Percentiles rank a stretch among this genome's conserved stretches.
Evolutionary conservation across 2,329 filamentous ascomycete genomes (phyloP).

Genomic region (Fusarium compactum): DNA sequence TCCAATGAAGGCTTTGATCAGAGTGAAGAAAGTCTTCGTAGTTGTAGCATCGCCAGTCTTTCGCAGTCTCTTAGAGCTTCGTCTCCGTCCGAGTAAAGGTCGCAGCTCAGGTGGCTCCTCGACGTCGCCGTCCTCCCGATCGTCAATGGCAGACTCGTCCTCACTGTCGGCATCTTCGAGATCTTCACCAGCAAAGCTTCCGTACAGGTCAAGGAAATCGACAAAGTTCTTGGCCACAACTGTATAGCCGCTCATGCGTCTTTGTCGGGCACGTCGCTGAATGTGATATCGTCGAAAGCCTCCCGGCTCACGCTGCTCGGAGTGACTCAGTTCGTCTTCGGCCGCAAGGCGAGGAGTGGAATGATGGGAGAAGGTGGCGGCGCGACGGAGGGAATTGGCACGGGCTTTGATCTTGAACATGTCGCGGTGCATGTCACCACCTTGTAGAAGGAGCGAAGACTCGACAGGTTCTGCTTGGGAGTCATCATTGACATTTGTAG

Average conservation of each 20-base stretch:
- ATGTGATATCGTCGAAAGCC: slow-evolving; percentile 62
- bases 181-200: slow-evolving; percentile 81
- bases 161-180: slow-evolving; percentile 64
- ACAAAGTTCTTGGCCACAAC: slow-evolving; percentile 78
- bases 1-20: slow-evolving; percentile 82
- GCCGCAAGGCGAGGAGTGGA: slow-evolving; percentile 50
- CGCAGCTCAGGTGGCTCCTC: slow-evolving; percentile 67
- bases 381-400: slow-evolving; percentile 63
- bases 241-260: slow-evolving; percentile 52
- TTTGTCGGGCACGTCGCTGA: slow-evolving; percentile 56
- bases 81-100: slow-evolving; percentile 66
- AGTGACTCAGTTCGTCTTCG: slow-evolving; percentile 50
- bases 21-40: slow-evolving; percentile 81
- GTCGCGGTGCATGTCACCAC: slow-evolving; percentile 82
- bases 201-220: slow-evolving; percentile 81
- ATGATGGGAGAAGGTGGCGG: slow-evolving; percentile 75
- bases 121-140: slow-evolving; percentile 58
- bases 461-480: slow-evolving; percentile 57
- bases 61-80: slow-evolving; percentile 60
- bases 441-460: slow-evolving; percentile 78
- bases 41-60: slow-evolving; percentile 72
- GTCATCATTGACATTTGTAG: slow-evolving; percentile 28
- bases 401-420: slow-evolving; percentile 79
- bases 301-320: slow-evolving; percentile 58
- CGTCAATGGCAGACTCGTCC: slow-evolving; percentile 68